phyloP scores from a whole-genome alignment of 164 flowering plant species.

The Hamamelis virginiana region DNA sequence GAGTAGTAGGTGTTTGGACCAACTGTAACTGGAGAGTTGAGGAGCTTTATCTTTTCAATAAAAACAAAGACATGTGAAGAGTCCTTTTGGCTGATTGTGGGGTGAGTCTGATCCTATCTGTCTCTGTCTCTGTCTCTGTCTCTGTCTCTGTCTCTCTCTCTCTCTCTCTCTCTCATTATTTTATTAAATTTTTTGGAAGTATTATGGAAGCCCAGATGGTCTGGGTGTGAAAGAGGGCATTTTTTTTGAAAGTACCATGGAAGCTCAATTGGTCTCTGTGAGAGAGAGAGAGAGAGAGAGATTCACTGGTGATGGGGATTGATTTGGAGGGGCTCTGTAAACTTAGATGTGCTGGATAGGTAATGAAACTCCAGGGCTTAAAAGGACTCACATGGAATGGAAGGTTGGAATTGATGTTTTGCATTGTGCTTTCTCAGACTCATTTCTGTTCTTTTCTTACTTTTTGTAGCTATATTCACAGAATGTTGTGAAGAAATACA shows the following conservation, averaged over 20 bases:
- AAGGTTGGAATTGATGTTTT: neutral
- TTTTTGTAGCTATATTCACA: neutral
- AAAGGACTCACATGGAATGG: neutral
- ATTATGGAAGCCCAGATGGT: neutral
- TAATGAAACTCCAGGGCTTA: neutral
- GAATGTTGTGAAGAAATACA: neutral
- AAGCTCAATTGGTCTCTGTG: neutral
- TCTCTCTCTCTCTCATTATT: neutral
- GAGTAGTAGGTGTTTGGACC: constrained; percentile 32
- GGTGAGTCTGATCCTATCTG: neutral
- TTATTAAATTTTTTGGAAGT: neutral
- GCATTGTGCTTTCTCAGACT: neutral
- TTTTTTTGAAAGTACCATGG: too few species aligned
- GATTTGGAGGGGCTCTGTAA: neutral
- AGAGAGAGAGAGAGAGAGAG: constrained; percentile 6
- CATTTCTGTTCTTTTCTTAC: neutral
- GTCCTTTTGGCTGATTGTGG: constrained; percentile 26
- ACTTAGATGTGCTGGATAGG: neutral
- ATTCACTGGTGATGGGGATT: constrained; percentile 5
- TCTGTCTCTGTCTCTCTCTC: too few species aligned
- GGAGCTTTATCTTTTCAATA: constrained; percentile 24
- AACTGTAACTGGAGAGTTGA: constrained; percentile 21
- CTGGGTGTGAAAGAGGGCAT: constrained; percentile 9
- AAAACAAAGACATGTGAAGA: constrained; percentile 48
- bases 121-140: too few species aligned